Percentiles rank a stretch among this genome's conserved stretches.
phyloP scores from a whole-genome alignment of 1,284 basidiomycete species.

The Neolentinus lepideus region DNA sequence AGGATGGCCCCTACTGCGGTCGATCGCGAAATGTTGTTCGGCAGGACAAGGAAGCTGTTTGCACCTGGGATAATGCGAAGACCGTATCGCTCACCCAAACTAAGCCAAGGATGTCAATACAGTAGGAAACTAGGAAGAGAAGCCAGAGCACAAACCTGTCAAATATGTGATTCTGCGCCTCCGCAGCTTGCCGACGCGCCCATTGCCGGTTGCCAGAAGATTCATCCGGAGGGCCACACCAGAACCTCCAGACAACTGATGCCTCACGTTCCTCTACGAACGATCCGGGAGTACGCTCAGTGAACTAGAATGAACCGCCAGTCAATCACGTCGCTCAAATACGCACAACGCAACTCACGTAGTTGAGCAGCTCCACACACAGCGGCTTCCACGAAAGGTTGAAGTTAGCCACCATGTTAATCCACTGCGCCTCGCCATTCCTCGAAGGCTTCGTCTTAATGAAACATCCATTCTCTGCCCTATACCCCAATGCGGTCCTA shows the following conservation, averaged over 20 bases:
- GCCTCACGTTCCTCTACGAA: constrained; percentile 83
- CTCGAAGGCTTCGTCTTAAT: constrained; percentile 49
- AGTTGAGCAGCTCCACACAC: constrained; percentile 76
- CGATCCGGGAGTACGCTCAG: constrained; percentile 80
- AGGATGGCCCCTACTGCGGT: constrained; percentile 73
- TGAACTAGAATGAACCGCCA: constrained; percentile 46
- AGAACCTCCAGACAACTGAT: constrained; percentile 81
- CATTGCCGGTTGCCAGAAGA: constrained; percentile 58
- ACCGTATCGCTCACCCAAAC: constrained; percentile 74
- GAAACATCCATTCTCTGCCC: constrained; percentile 85
- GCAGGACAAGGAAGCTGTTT: constrained; percentile 77
- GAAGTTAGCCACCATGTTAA: constrained; percentile 72
- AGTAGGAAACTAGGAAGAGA: neutral
- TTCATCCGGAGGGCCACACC: constrained; percentile 43
- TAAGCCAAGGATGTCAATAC: constrained; percentile 16
- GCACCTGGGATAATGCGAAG: constrained; percentile 74
- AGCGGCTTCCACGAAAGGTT: constrained; percentile 76
- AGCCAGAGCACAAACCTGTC: constrained; percentile 40
- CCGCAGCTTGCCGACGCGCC: constrained; percentile 81
- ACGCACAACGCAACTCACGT: constrained; percentile 40
- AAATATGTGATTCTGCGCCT: constrained; percentile 88
- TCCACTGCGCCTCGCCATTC: constrained; percentile 45
- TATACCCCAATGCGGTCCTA: constrained; percentile 19
- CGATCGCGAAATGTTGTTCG: constrained; percentile 77
- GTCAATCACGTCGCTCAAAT: neutral